These are phyloP conservation scores for Yamadazyma takamatsuzukensis DNA, from an alignment of 805 yeast genomes.

Conservation along the genomic window DNA sequence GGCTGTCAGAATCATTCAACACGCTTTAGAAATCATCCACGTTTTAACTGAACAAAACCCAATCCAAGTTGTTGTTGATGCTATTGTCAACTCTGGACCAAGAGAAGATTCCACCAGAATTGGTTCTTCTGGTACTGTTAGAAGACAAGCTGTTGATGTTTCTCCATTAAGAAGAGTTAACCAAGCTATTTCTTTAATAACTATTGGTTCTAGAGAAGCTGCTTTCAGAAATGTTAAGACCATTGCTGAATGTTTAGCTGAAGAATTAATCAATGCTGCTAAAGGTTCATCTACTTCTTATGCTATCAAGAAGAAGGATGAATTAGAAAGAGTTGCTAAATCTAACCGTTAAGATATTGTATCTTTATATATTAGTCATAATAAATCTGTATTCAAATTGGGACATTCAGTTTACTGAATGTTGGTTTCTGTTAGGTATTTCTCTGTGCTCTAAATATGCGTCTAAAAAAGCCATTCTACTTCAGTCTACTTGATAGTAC, in stretches of 20 bases:
- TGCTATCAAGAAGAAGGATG: conserved; percentile 99
- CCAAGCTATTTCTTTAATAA: conserved; percentile 97
- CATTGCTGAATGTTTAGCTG: conserved; percentile 99
- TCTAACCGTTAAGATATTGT: conserved; percentile 93
- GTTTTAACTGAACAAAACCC: conserved; percentile 99
- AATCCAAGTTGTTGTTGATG: conserved; percentile 97
- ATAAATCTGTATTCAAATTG: no score
- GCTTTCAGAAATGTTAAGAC: conserved; percentile 99
- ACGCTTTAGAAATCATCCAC: conserved; percentile 96
- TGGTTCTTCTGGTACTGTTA: conserved; percentile 99
- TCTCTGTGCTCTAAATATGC: no score
- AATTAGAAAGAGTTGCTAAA: conserved; percentile 99
- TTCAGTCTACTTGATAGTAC: no score
- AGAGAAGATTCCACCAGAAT: conserved; percentile 99
- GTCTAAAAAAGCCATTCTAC: no score
- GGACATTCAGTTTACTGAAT: no score
- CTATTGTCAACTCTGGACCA: conserved; percentile 99
- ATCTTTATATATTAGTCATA: no score
- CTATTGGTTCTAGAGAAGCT: conserved; percentile 99
- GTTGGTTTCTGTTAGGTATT: no score
- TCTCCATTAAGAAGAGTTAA: conserved; percentile 99
- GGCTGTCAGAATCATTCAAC: conserved; percentile 99
- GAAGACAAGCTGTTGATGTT: conserved; percentile 99
- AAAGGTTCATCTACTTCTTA: conserved; percentile 99
- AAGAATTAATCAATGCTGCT: conserved; percentile 99